Percentiles rank a stretch among this genome's conserved stretches.
Evolutionary conservation across 805 yeast genomes (phyloP).

Genomic region (Zygoascus flipseniorum): DNA sequence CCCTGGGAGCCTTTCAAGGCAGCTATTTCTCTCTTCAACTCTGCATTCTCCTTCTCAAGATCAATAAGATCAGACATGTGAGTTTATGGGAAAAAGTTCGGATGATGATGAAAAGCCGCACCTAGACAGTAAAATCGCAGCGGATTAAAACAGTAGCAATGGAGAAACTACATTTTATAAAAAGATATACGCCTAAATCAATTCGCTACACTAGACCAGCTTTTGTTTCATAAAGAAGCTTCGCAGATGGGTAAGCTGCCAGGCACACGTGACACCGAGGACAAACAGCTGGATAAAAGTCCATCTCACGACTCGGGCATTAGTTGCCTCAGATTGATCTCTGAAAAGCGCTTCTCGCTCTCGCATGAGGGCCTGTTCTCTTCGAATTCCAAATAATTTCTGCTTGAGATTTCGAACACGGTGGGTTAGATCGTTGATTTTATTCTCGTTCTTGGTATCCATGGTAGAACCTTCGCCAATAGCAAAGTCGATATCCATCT

Average conservation of each 20-base stretch:
- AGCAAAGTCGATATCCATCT: constrained; percentile 67
- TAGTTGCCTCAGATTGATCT: constrained; percentile 68
- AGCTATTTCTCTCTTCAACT: constrained; percentile 9
- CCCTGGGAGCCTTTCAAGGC: background rate
- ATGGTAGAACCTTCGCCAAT: constrained; percentile 56
- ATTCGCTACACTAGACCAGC: constrained; percentile 41
- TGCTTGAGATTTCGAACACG: constrained; percentile 49
- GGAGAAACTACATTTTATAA: background rate
- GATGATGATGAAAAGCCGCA: background rate
- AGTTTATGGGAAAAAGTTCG: background rate
- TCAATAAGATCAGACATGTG: constrained; percentile 1
- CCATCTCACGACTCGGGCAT: constrained; percentile 66
- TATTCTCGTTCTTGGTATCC: constrained; percentile 53
- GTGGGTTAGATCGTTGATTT: constrained; percentile 43
- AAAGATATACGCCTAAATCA: background rate
- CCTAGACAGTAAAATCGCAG: background rate
- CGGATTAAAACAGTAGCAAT: background rate
- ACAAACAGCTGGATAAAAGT: constrained; percentile 63
- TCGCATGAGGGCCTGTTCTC: constrained; percentile 57
- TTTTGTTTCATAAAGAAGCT: constrained; percentile 82
- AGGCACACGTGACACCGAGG: constrained; percentile 57
- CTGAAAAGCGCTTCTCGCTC: constrained; percentile 68
- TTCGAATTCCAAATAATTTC: constrained; percentile 48
- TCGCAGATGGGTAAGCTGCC: constrained; percentile 73
- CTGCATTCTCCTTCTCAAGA: constrained; percentile 9